These are phyloP conservation scores for Xylaria flabelliformis DNA, from an alignment of 495 filamentous ascomycete species.

Conservation along the genomic window DNA sequence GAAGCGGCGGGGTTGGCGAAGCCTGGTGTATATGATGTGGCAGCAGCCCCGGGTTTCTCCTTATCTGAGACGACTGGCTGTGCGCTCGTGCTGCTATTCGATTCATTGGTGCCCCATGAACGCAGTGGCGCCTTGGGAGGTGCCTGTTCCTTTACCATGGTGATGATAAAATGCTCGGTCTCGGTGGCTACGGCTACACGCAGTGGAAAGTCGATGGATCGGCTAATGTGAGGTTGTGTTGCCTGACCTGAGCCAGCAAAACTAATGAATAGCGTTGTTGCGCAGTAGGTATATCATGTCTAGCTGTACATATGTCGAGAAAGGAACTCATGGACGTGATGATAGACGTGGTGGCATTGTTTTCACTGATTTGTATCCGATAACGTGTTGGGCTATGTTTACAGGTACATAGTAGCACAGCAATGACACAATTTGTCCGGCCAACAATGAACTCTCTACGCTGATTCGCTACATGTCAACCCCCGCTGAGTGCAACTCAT, in stretches of 20 bases:
- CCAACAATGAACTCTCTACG: constrained; percentile 28
- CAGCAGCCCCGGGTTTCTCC: constrained; percentile 34
- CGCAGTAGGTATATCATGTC: background rate
- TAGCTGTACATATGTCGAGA: background rate
- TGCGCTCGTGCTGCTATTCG: constrained; percentile 25
- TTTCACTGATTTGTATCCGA: background rate
- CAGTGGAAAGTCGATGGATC: constrained; percentile 34
- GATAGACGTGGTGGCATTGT: constrained; percentile 10
- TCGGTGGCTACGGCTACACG: background rate
- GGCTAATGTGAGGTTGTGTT: constrained; percentile 38
- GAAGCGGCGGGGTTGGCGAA: constrained; percentile 27
- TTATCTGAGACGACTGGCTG: constrained; percentile 42
- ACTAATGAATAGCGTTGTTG: background rate
- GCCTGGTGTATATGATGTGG: constrained; percentile 23
- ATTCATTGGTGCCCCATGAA: constrained; percentile 31
- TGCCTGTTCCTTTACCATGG: constrained; percentile 43
- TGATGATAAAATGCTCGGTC: constrained; percentile 17
- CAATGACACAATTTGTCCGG: constrained; percentile 39
- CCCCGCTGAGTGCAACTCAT: background rate
- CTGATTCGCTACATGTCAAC: background rate
- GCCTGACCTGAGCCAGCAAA: background rate
- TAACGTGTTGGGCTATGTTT: background rate
- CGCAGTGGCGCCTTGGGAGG: constrained; percentile 41
- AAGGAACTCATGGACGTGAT: background rate
- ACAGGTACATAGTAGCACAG: constrained; percentile 19